phyloP scores from a whole-genome alignment of 352 stramenopile genomes.

The Globisporangium polare region DNA sequence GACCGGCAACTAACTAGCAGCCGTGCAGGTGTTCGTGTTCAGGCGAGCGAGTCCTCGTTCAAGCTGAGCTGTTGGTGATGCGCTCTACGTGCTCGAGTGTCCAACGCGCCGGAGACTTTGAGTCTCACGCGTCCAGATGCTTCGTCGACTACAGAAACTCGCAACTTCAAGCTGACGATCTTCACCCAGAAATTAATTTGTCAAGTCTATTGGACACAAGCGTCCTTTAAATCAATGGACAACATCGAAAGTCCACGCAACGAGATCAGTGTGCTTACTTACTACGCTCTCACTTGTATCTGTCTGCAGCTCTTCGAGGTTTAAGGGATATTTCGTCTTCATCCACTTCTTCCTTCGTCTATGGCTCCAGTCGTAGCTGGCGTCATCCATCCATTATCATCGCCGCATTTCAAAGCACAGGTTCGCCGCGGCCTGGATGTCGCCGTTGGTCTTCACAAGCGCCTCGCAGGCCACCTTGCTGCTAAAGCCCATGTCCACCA shows the following conservation, averaged over 20 bases:
- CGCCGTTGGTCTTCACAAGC: conserved; percentile 44
- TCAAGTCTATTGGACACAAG: not conserved
- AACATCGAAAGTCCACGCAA: not conserved
- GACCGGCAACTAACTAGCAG: no score
- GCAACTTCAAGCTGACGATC: not conserved
- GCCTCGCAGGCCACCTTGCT: conserved; percentile 42
- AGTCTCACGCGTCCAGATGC: no score
- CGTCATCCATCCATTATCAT: conserved; percentile 3
- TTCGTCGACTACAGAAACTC: not conserved
- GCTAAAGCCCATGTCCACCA: conserved; percentile 78
- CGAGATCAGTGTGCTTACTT: not conserved
- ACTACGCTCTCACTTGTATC: no score
- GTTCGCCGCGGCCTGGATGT: conserved; percentile 64
- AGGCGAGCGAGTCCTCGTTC: no score
- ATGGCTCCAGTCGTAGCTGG: not conserved
- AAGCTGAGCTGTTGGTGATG: not conserved
- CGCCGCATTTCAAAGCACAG: conserved; percentile 52
- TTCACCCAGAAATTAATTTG: not conserved
- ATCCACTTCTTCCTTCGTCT: not conserved
- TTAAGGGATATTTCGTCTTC: no score
- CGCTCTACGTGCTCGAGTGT: not conserved
- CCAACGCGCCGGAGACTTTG: not conserved
- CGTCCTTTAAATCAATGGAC: not conserved
- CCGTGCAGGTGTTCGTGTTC: no score
- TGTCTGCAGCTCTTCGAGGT: no score